Conservation (phyloP, 352 stramenopile genomes). For the Globisporangium perplexum region DNA sequence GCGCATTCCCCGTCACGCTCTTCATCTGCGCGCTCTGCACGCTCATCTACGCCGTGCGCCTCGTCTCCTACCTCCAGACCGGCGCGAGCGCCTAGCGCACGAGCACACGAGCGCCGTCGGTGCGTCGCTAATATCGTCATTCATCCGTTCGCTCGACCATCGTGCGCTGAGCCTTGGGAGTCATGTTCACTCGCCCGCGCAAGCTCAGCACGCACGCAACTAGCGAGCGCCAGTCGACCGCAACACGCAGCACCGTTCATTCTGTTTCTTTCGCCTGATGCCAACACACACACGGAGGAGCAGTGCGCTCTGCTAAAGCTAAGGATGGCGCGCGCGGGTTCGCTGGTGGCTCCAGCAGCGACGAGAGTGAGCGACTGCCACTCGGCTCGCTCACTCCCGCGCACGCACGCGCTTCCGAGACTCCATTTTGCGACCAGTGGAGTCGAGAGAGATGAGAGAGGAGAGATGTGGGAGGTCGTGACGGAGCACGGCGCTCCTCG, state of each 20-base stretch:
- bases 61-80: conserved; percentile 51
- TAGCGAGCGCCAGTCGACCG: too few relatives aligned
- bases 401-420: neutral
- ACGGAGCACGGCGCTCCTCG: too few relatives aligned
- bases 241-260: neutral
- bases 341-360: too few relatives aligned
- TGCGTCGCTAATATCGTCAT: too few relatives aligned
- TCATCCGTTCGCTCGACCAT: too few relatives aligned
- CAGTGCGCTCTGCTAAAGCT: too few relatives aligned
- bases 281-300: neutral
- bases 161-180: too few relatives aligned
- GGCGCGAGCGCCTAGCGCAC: conserved; percentile 20
- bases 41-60: conserved; percentile 46
- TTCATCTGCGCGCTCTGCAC: conserved; percentile 74
- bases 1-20: conserved; percentile 76
- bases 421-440: conserved; percentile 10
- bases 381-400: too few relatives aligned
- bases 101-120: neutral
- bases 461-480: neutral
- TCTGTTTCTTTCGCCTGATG: too few relatives aligned
- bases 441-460: neutral
- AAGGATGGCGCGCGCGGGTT: too few relatives aligned
- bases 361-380: too few relatives aligned
- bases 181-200: neutral
- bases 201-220: neutral